Evolutionary conservation across 2,329 filamentous ascomycete species (phyloP).

Genomic region (Scortechinia acanthostroma): DNA sequence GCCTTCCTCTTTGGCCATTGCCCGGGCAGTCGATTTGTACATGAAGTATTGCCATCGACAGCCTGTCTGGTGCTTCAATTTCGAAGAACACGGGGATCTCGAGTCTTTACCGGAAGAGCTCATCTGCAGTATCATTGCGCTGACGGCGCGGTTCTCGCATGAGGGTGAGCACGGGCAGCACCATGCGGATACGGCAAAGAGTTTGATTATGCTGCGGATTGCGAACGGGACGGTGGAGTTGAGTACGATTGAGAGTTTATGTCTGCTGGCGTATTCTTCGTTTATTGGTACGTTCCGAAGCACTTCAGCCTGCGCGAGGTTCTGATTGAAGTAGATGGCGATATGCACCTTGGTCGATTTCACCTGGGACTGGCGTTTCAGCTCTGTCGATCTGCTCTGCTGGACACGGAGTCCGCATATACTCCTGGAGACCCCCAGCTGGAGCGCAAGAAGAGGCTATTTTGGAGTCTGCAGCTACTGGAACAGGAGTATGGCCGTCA

Average conservation of each 20-base stretch:
- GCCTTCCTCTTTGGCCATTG: conserved; percentile 4
- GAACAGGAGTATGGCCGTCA: conserved; percentile 40
- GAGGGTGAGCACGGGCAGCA: conserved; percentile 17
- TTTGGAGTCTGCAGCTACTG: conserved; percentile 40
- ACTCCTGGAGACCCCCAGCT: conserved; percentile 17
- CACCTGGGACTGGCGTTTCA: conserved; percentile 39
- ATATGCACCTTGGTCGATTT: conserved; percentile 37
- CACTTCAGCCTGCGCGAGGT: conserved; percentile 5
- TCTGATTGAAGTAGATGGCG: conserved; percentile 37
- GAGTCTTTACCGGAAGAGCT: conserved; percentile 27
- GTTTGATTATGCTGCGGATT: conserved; percentile 36
- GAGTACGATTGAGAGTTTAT: conserved; percentile 39
- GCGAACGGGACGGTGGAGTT: conserved; percentile 39
- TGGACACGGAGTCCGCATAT: conserved; percentile 33
- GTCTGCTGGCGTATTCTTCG: conserved; percentile 36
- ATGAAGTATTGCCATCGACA: conserved; percentile 33
- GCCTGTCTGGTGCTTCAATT: conserved; percentile 34
- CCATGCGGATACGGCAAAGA: conserved; percentile 27
- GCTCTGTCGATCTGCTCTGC: conserved; percentile 38
- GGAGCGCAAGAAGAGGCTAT: conserved; percentile 38
- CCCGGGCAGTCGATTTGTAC: conserved; percentile 21
- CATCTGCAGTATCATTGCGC: conserved; percentile 27
- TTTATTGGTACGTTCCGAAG: conserved; percentile 15
- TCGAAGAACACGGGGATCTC: conserved; percentile 26
- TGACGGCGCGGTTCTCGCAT: conserved; percentile 27